phyloP scores from a whole-genome alignment of 306 rosid genomes.

The Biancaea sappan region DNA sequence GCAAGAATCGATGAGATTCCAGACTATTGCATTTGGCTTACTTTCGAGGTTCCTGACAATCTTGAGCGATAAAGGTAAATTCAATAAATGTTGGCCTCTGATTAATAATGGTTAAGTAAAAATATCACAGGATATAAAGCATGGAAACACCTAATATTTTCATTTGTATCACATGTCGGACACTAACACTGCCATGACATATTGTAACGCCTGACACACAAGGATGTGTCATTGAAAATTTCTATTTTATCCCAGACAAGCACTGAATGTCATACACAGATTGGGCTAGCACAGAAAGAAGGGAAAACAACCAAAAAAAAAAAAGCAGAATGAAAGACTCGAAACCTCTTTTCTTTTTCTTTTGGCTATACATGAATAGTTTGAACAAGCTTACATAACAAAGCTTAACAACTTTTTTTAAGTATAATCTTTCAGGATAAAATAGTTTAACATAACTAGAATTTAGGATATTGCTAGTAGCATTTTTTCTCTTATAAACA shows the following conservation, averaged over 20 bases:
- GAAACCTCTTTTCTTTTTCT: background rate
- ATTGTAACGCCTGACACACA: background rate
- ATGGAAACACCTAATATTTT: background rate
- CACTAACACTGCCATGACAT: background rate
- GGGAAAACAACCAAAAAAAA: background rate
- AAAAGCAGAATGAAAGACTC: background rate
- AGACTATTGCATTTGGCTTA: background rate
- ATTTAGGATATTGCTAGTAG: background rate
- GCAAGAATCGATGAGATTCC: background rate
- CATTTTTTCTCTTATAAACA: no score
- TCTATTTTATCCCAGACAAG: no score
- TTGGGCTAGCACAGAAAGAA: background rate
- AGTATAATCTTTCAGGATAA: background rate
- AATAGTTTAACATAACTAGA: background rate
- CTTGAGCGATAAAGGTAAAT: background rate
- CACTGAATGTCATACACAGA: background rate
- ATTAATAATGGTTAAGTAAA: no score
- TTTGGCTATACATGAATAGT: background rate
- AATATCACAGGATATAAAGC: background rate
- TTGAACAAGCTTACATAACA: background rate
- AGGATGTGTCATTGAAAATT: background rate
- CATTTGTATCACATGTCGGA: background rate
- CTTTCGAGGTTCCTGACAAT: background rate
- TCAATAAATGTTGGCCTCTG: background rate
- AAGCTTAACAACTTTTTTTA: background rate